Base-by-base conservation (phyloP, 2,329 filamentous ascomycete genomes). In the Phoma herbarum region DNA sequence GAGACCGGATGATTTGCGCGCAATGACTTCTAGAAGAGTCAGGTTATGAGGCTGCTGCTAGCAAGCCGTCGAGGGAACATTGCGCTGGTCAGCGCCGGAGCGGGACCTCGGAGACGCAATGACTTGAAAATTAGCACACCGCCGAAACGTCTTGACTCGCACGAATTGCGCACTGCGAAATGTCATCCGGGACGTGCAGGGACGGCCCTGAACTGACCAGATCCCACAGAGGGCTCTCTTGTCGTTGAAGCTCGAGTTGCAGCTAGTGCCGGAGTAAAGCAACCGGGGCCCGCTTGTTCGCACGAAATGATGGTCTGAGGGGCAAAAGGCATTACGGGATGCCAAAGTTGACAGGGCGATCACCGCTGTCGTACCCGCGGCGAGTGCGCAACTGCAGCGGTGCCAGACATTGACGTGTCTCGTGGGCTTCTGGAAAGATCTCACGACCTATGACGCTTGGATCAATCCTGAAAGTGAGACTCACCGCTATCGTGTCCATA, bases 301-400 rank as follows among this genome's bases (percentile, higher is more conserved):
- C 52, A 60, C 57, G 22, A 58, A 55, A 44, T 54, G 57, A 55
- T 56, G 57, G 47, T 41, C 43, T 60, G 52, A 56, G 52, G 35
- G 47, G 35, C 46, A 46, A 46, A 35, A 51, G 51, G 56, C 45
- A 50, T 29, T 23, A 37, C 56, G 50, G 55, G 50, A 43, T 49
- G 35, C 45, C 45, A 53, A 45, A 53, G 50, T 53, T 59, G 43
- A 55, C 25, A 48, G 45, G 65, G 61, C 66, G 64, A 66, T 67
- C 63, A 68, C 63, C 64, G 66, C 61, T 64, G 63, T 69, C 54
- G 66, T 60, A 29, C 59, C 60, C 33, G 56, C 59, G 58, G 55
- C 58, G 52, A 54, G 45, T 44, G 43, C 44, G 46, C 52, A 39
- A 46, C 46, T 62, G 57, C 45, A 63, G 50, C 57, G 20, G 50